Evolutionary conservation across 306 rosid species (phyloP), one percentile per base, ranked within the genome.

Genomic region (Medicago arabica): DNA sequence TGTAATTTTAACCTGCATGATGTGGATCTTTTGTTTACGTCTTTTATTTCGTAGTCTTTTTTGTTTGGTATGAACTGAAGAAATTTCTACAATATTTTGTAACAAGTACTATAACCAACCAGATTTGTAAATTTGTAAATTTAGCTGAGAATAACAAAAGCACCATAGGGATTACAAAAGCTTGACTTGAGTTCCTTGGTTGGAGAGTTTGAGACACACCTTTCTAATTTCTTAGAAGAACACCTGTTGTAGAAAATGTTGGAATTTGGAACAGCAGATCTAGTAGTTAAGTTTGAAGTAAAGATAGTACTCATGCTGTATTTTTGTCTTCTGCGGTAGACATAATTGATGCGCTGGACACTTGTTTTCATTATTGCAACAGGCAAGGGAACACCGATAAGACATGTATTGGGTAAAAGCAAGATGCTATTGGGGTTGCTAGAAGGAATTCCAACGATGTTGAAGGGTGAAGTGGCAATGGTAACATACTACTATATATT

Each of bases 391-490:
- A 80, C 31, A 10, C 99, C 97, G 0, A 77, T 85, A 46, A 86
- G 97, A 80, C 86, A 87, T 66, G 87, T 92, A 81, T 83, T 92
- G 89, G 99, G 98, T 17, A 96, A 89, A 84, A 90, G 93, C 91
- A 92, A 92, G 88, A 86, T 96, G 85, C 36, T 96, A 39, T 79
- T 96, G 82, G 98, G 99, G 59, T 88, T 96, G 84, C 90, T 92
- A 18, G 97, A 92, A 86, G 98, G 97, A 74, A 79, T 96, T 86
- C 97, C 99, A n/a, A 83, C 98, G 17, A 92, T 96, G 97, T 81
- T 83, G 80, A 92, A 92, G 91, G 96, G 92, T 57, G 99, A 96
- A 92, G 89, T 96, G 67, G 97, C 93, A 62, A 90, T 90, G 98
- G 99, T 96, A 96, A 83, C 17, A 14, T 34, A 28, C 31, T 75